Evolutionary conservation across 2,329 filamentous ascomycete species (phyloP).

Genomic region (Chrysoporthe deuterocubensis): DNA sequence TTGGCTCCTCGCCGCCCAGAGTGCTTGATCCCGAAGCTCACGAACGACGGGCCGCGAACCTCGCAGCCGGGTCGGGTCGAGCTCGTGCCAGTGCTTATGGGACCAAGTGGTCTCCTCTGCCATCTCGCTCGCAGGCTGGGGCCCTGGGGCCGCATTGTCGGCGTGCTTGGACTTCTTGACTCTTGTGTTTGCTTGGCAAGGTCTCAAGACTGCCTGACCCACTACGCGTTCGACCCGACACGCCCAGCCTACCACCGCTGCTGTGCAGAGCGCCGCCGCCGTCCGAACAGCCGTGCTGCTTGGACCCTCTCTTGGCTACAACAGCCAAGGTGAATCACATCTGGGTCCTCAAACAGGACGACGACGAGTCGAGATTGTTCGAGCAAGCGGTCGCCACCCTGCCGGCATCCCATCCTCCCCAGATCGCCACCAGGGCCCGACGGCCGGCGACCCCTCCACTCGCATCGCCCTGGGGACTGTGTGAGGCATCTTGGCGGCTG

Average conservation of each 20-base stretch:
- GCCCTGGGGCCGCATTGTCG: neutral
- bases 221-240: constrained; percentile 30
- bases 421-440: constrained; percentile 4
- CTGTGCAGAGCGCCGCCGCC: constrained; percentile 9
- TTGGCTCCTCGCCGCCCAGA: neutral
- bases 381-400: neutral
- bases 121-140: neutral
- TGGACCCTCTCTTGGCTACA: constrained; percentile 35
- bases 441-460: constrained; percentile 31
- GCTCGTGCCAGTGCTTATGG: neutral
- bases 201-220: constrained; percentile 43
- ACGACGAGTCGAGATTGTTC: neutral
- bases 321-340: constrained; percentile 27
- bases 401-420: neutral
- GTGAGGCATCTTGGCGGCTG: constrained; percentile 29
- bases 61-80: neutral
- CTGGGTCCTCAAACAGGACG: constrained; percentile 22
- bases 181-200: constrained; percentile 37
- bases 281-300: constrained; percentile 32
- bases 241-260: constrained; percentile 32
- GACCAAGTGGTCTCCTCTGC: neutral
- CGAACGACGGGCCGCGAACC: neutral
- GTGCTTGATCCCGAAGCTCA: neutral
- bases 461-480: constrained; percentile 29
- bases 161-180: constrained; percentile 12